Evolutionary conservation across 2,329 filamentous ascomycete genomes (phyloP).

Genomic region (Tolypocladium tropicale): DNA sequence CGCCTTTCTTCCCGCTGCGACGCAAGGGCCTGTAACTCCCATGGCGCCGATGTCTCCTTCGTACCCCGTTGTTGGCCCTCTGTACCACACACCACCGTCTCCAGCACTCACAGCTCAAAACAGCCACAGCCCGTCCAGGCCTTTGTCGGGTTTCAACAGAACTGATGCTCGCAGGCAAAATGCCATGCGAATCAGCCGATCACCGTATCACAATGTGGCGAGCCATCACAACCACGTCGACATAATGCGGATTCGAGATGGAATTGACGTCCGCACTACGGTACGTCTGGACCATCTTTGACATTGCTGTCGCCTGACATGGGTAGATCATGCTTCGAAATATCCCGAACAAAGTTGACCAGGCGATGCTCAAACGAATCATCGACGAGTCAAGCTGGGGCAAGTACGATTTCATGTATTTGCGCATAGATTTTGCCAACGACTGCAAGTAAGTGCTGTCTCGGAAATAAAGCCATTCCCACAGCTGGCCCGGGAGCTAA

Average conservation of each 20-base stretch:
- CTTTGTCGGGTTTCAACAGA: constrained; percentile 21
- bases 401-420: constrained; percentile 89
- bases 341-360: constrained; percentile 82
- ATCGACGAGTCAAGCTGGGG: constrained; percentile 71
- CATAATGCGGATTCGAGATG: constrained; percentile 48
- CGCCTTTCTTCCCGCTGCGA: constrained; percentile 8
- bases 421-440: constrained; percentile 80
- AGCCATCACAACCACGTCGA: constrained; percentile 54
- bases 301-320: constrained; percentile 4
- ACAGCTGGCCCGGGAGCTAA: neutral
- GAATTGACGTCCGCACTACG: constrained; percentile 65
- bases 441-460: constrained; percentile 61
- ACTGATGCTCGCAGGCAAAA: constrained; percentile 37
- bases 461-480: constrained; percentile 1
- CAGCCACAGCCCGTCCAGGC: constrained; percentile 30
- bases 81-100: constrained; percentile 21
- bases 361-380: constrained; percentile 65
- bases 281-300: constrained; percentile 32
- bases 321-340: constrained; percentile 83
- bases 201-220: constrained; percentile 34
- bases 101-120: constrained; percentile 23
- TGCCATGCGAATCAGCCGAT: constrained; percentile 33
- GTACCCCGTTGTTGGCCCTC: constrained; percentile 17
- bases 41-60: constrained; percentile 18
- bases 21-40: constrained; percentile 10